phyloP scores from a whole-genome alignment of 2,329 filamentous ascomycete genomes.

The Fusarium udum region DNA sequence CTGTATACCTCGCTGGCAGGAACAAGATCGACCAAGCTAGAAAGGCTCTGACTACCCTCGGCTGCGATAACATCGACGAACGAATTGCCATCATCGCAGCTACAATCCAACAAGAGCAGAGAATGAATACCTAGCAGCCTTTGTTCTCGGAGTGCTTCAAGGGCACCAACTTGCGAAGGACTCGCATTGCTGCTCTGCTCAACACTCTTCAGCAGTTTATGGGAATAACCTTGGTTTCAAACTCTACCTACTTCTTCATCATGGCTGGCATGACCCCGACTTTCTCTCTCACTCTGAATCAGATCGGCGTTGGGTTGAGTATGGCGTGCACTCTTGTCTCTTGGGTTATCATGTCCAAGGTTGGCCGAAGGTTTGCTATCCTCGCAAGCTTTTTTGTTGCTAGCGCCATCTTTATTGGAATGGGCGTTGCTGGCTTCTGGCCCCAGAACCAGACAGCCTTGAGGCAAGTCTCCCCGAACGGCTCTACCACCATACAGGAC shows the following conservation, averaged over 20 bases:
- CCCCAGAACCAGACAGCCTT: not conserved
- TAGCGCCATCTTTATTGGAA: not conserved
- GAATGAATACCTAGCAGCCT: not conserved
- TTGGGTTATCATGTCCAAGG: not conserved
- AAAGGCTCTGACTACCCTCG: not conserved
- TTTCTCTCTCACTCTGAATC: not conserved
- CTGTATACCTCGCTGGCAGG: not conserved
- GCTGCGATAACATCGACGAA: not conserved
- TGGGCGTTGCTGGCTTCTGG: not conserved
- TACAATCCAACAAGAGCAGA: not conserved
- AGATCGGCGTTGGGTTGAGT: not conserved
- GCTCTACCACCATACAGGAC: rapidly evolving
- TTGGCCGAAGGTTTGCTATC: not conserved
- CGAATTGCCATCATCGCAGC: not conserved
- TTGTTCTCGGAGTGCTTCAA: not conserved
- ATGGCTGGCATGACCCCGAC: not conserved
- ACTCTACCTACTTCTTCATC: not conserved
- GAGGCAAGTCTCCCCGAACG: not conserved
- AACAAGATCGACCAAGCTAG: not conserved
- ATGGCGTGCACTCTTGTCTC: not conserved
- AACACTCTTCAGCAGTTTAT: not conserved
- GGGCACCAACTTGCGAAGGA: not conserved
- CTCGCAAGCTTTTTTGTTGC: not conserved
- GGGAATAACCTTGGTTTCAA: not conserved
- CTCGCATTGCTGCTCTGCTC: not conserved